phyloP scores from a whole-genome alignment of 2,329 filamentous ascomycete species.

The Trichoderma sp. region DNA sequence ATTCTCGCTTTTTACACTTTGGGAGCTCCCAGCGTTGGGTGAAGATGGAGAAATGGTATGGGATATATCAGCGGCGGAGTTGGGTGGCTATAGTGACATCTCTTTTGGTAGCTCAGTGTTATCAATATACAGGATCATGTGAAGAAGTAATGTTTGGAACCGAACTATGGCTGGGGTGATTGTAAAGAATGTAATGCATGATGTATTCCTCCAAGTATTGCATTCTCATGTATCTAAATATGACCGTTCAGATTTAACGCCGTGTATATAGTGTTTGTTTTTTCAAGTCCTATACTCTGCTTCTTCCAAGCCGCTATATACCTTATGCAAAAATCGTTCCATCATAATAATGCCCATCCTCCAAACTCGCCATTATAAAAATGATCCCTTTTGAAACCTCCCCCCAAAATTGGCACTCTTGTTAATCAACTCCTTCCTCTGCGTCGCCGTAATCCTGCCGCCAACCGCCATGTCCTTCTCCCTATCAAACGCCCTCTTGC shows the following conservation, averaged over 20 bases:
- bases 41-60: conserved; percentile 28
- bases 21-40: conserved; percentile 15
- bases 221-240: not conserved
- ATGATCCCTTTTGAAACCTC: conserved; percentile 77
- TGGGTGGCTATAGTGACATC: conserved; percentile 33
- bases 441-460: conserved; percentile 68
- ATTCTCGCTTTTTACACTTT: not conserved
- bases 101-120: conserved; percentile 29
- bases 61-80: conserved; percentile 39
- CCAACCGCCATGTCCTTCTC: conserved; percentile 91
- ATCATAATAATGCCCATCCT: not conserved
- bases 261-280: not conserved
- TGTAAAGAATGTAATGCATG: not conserved
- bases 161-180: not conserved
- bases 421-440: conserved; percentile 76
- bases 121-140: conserved; percentile 16
- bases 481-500: conserved; percentile 81
- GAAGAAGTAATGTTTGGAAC: conserved; percentile 16
- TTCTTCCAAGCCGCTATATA: not conserved
- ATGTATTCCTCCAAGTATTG: not conserved
- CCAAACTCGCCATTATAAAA: conserved; percentile 47
- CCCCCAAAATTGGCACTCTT: conserved; percentile 80
- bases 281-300: not conserved
- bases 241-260: not conserved
- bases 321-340: not conserved